A percentile compares a stretch with the other conserved stretches of the same genome.
Evolutionary conservation across 1,139 yeast species (phyloP).

Genomic region (Candida sanyaensis): DNA sequence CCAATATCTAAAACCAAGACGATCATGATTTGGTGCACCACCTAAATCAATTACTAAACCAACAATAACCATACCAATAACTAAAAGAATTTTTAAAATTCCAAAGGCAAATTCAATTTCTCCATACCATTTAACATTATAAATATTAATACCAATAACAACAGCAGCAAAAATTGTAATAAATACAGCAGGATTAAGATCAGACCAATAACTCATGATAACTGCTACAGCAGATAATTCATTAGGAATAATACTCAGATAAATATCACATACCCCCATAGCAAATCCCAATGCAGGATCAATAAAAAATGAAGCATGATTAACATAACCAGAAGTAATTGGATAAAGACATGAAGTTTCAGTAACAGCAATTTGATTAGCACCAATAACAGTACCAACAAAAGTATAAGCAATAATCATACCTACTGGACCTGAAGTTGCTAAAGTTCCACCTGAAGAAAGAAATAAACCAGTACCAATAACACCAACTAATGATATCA

Average conservation of each 20-base stretch:
- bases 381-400: slow-evolving; percentile 20
- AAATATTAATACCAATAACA: slow-evolving; percentile 23
- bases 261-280: slow-evolving; percentile 21
- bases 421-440: slow-evolving; percentile 20
- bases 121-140: slow-evolving; percentile 30
- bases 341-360: slow-evolving; percentile 33
- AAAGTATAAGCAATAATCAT: slow-evolving; percentile 20
- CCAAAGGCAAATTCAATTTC: slow-evolving; percentile 36
- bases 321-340: slow-evolving; percentile 25
- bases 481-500: slow-evolving; percentile 31
- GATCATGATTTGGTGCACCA: slow-evolving; percentile 23
- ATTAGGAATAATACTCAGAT: slow-evolving; percentile 22
- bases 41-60: slow-evolving; percentile 32
- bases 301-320: slow-evolving; percentile 28
- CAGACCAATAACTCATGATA: slow-evolving; percentile 24
- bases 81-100: slow-evolving; percentile 25
- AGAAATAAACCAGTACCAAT: slow-evolving; percentile 24
- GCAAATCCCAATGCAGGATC: slow-evolving; percentile 27
- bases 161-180: slow-evolving; percentile 25
- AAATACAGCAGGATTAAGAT: slow-evolving; percentile 25
- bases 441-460: slow-evolving; percentile 19
- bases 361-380: slow-evolving; percentile 25
- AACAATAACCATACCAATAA: slow-evolving; percentile 25
- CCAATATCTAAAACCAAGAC: slow-evolving; percentile 32
- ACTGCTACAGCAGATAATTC: slow-evolving; percentile 28